Percentiles rank a stretch among this genome's conserved stretches.
phyloP scores from a whole-genome alignment of 176 grass and related monocot genomes.

The Lolium multiflorum region DNA sequence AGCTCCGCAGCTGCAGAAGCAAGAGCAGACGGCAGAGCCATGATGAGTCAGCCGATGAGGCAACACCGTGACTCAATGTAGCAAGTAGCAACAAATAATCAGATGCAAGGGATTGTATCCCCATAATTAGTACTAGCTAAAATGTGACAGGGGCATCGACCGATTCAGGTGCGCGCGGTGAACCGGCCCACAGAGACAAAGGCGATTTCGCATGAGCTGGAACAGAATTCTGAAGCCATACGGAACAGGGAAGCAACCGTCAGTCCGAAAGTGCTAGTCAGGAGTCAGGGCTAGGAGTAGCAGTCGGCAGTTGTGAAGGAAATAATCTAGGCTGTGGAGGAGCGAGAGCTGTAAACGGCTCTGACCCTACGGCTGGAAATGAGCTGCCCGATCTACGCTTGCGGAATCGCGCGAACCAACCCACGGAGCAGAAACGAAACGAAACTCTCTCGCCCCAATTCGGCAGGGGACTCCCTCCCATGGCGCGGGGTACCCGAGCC shows the following conservation, averaged over 20 bases:
- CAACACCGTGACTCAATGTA: neutral
- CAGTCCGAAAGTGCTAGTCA: no score
- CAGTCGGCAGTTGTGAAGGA: no score
- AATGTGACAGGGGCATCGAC: neutral
- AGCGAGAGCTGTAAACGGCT: no score
- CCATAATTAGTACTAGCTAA: neutral
- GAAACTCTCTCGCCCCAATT: neutral
- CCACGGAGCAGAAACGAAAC: neutral
- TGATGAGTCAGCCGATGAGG: neutral
- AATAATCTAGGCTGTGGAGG: no score
- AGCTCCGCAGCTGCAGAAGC: constrained; percentile 69
- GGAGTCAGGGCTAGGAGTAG: no score
- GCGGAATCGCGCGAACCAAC: no score
- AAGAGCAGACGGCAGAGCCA: constrained; percentile 17
- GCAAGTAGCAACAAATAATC: neutral
- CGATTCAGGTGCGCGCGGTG: neutral
- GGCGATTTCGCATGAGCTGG: neutral
- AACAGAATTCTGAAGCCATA: neutral
- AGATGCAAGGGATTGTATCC: neutral
- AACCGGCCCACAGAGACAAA: neutral
- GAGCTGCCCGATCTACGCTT: no score
- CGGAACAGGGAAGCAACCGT: no score
- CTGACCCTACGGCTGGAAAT: no score
- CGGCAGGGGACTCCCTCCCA: neutral
- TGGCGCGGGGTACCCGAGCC: neutral